Percentiles rank a stretch among this genome's conserved stretches.
Evolutionary conservation across 73 alveolate species (phyloP).

Genomic region (Tetrahymena elliotti): DNA sequence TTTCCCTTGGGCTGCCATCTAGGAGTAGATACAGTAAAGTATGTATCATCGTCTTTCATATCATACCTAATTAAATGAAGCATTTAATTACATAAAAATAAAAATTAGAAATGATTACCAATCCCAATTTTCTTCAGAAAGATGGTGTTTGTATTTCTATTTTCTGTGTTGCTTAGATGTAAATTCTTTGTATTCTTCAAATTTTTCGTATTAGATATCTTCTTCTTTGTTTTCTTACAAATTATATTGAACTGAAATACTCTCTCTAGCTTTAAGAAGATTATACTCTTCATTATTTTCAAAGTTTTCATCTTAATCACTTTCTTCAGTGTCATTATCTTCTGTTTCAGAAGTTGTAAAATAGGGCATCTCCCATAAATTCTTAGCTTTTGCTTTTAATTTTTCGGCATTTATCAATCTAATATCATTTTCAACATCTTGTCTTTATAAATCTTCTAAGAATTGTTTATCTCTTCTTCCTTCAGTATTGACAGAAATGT

Average conservation of each 20-base stretch:
- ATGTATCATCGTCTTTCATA: slow-evolving; percentile 12
- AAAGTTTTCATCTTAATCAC: neutral
- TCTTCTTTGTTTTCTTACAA: neutral
- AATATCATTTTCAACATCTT: neutral
- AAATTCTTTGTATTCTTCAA: neutral
- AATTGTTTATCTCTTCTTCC: neutral
- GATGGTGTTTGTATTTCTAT: neutral
- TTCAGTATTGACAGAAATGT: neutral
- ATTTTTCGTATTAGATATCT: neutral
- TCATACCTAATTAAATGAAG: neutral
- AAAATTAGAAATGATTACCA: neutral
- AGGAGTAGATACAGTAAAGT: slow-evolving; percentile 9
- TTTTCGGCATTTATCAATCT: neutral
- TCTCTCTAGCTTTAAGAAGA: neutral
- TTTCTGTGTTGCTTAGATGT: neutral
- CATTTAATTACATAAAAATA: neutral
- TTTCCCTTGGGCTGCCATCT: slow-evolving; percentile 3
- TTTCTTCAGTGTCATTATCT: slow-evolving; percentile 21
- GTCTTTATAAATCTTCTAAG: neutral
- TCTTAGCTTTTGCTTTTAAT: neutral
- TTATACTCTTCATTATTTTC: neutral
- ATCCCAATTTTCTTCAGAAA: neutral
- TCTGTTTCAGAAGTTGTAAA: slow-evolving; percentile 9
- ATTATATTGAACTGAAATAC: neutral
- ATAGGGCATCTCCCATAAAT: slow-evolving; percentile 14